Conservation (phyloP, 805 yeast genomes). For the Schwanniomyces sp. region DNA sequence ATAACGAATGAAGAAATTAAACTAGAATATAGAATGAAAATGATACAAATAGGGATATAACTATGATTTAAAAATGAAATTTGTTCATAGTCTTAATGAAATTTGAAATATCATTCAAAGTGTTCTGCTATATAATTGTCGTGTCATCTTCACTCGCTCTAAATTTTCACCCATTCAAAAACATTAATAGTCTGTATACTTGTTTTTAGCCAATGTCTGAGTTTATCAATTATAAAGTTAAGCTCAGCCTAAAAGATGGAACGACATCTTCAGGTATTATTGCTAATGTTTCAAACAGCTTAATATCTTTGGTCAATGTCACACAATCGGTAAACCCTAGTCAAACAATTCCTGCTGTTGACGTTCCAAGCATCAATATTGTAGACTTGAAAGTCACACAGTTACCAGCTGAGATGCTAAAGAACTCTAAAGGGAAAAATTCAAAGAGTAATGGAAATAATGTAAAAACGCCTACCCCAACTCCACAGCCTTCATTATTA, state of each 20-base stretch:
- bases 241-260: slow-evolving; percentile 39
- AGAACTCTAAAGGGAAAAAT: slow-evolving; percentile 15
- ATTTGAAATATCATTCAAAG: no score
- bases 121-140: slow-evolving; percentile 4
- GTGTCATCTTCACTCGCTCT: not conserved
- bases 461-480: not conserved
- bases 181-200: not conserved
- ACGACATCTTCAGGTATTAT: slow-evolving; percentile 33
- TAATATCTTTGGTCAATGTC: slow-evolving; percentile 25
- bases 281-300: slow-evolving; percentile 27
- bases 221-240: slow-evolving; percentile 42
- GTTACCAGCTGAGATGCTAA: slow-evolving; percentile 41
- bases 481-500: slow-evolving; percentile 5
- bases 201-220: slow-evolving; percentile 28
- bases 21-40: no score
- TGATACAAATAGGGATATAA: no score
- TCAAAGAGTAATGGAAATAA: slow-evolving; percentile 13
- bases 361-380: slow-evolving; percentile 37
- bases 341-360: slow-evolving; percentile 12
- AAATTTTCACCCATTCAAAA: not conserved
- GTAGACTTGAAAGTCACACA: slow-evolving; percentile 57
- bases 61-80: no score
- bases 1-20: no score
- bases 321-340: slow-evolving; percentile 12
- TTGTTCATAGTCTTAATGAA: no score